These are phyloP conservation scores for Fusarium camptoceras DNA, from an alignment of 2,329 filamentous ascomycete genomes.

Conservation along the genomic window DNA sequence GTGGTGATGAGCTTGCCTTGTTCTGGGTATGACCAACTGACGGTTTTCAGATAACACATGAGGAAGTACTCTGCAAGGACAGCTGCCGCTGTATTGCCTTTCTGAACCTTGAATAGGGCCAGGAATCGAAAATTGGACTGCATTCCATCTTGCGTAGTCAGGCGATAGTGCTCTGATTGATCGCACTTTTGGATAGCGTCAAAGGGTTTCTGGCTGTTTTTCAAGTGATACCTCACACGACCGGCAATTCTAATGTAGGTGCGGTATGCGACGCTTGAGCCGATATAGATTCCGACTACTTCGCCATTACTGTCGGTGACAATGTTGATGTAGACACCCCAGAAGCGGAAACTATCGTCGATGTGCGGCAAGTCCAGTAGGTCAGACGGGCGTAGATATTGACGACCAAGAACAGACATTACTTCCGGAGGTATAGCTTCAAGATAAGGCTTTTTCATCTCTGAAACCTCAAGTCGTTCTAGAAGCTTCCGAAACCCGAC, in stretches of 20 bases:
- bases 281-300: neutral
- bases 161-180: neutral
- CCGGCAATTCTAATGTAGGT: neutral
- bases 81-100: too few species aligned
- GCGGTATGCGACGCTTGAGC: neutral
- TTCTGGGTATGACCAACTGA: too few species aligned
- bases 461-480: neutral
- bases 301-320: neutral
- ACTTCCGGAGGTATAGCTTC: too few species aligned
- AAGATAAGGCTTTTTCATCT: neutral
- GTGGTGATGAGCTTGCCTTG: too few species aligned
- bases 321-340: neutral
- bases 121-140: too few species aligned
- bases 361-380: neutral
- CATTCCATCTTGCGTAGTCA: too few species aligned
- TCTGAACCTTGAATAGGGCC: too few species aligned
- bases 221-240: rapidly evolving
- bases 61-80: too few species aligned
- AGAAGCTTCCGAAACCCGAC: neutral
- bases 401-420: neutral
- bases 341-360: neutral
- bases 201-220: neutral
- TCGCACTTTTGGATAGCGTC: neutral
- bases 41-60: too few species aligned
- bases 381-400: neutral